Evolutionary conservation across 257 asterid genomes (phyloP).

Genomic region (Nicotiana undulata): DNA sequence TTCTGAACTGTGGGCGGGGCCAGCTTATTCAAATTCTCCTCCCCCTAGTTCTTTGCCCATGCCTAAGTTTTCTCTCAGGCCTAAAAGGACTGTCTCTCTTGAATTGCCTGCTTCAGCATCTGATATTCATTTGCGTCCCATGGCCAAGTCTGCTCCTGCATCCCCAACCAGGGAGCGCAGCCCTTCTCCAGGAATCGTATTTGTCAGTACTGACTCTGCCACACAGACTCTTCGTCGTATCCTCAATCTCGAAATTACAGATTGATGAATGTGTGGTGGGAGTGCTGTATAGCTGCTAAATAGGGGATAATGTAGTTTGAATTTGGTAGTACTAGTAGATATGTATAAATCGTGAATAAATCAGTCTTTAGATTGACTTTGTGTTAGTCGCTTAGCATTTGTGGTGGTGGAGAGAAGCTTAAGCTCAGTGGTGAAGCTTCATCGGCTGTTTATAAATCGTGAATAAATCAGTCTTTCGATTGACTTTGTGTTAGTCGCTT

Average conservation of each 20-base stretch:
- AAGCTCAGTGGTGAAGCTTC: not conserved
- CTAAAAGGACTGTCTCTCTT: slow-evolving; percentile 69
- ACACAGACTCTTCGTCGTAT: slow-evolving; percentile 90
- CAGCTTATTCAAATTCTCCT: slow-evolving; percentile 87
- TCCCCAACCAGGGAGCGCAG: slow-evolving; percentile 63
- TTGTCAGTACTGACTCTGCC: slow-evolving; percentile 54
- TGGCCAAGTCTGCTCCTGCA: slow-evolving; percentile 73
- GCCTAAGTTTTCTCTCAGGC: slow-evolving; percentile 64
- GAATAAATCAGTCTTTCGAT: slow-evolving; percentile 28
- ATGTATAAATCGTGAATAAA: slow-evolving; percentile 29
- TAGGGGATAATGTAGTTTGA: slow-evolving; percentile 24
- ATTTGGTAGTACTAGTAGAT: slow-evolving; percentile 31
- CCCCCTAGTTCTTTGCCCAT: slow-evolving; percentile 93
- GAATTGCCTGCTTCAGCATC: slow-evolving; percentile 43
- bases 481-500: not conserved
- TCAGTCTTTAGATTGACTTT: slow-evolving; percentile 13
- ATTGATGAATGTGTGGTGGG: slow-evolving; percentile 38
- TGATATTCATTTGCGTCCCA: slow-evolving; percentile 33
- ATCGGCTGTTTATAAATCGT: slow-evolving; percentile 24
- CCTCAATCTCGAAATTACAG: slow-evolving; percentile 74
- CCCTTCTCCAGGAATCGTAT: slow-evolving; percentile 33
- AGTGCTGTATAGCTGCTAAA: slow-evolving; percentile 34
- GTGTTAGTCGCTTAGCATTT: slow-evolving; percentile 8
- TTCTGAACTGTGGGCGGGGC: slow-evolving; percentile 97
- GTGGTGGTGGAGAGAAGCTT: slow-evolving; percentile 25